A percentile compares a stretch with the other conserved stretches of the same genome.
These are phyloP conservation scores for Picea sitchensis DNA, from an alignment of 75 land plant genomes.

Conservation along the genomic window DNA sequence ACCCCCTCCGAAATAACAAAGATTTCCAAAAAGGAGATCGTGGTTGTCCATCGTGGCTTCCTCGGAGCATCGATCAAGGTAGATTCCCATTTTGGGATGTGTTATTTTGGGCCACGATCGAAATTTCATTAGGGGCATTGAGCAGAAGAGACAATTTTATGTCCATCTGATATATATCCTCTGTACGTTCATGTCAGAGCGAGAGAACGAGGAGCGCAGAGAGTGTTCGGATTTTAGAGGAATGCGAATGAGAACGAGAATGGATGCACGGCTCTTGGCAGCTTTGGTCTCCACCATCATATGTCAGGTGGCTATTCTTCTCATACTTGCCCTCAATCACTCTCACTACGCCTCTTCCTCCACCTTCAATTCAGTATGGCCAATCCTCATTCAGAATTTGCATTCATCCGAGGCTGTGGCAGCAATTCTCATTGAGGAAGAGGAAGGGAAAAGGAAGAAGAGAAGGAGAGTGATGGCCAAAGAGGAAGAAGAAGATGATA, in stretches of 20 bases:
- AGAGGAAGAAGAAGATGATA: not conserved
- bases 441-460: slow-evolving; percentile 13
- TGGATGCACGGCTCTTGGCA: slow-evolving; percentile 14
- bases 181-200: too few relatives aligned
- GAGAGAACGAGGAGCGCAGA: too few relatives aligned
- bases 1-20: too few relatives aligned
- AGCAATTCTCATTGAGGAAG: not conserved
- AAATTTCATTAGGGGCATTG: too few relatives aligned
- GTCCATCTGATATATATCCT: too few relatives aligned
- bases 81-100: too few relatives aligned
- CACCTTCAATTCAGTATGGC: slow-evolving; percentile 3
- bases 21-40: too few relatives aligned
- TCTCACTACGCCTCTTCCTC: not conserved
- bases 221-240: too few relatives aligned
- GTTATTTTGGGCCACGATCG: too few relatives aligned
- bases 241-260: not conserved
- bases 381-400: slow-evolving; percentile 5
- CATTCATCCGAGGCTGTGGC: slow-evolving; percentile 9
- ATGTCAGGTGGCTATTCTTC: slow-evolving; percentile 22
- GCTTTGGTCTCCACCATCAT: slow-evolving; percentile 20
- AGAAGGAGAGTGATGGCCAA: not conserved
- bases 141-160: too few relatives aligned
- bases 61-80: too few relatives aligned
- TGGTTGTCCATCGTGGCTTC: too few relatives aligned
- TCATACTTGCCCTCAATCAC: slow-evolving; percentile 9